Percentiles rank a stretch among this genome's conserved stretches.
Evolutionary conservation across 306 rosid species (phyloP).

Genomic region (Trichosanthes cucumerina): DNA sequence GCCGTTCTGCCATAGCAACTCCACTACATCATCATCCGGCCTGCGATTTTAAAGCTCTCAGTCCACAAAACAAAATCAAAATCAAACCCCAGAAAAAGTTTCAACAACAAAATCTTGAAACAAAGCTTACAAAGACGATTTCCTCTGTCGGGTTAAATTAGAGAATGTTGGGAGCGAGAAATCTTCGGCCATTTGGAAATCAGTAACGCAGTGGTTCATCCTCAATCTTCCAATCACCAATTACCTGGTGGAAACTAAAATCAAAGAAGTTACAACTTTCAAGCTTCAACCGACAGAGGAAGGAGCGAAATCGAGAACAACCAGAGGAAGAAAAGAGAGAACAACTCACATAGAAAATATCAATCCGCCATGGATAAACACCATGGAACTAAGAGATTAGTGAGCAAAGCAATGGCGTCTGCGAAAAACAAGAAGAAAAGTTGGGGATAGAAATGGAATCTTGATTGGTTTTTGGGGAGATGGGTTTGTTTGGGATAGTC

Average conservation of each 20-base stretch:
- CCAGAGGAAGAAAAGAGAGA: background rate
- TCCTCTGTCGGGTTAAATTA: constrained; percentile 24
- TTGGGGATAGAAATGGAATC: background rate
- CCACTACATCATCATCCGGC: constrained; percentile 59
- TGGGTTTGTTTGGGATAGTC: background rate
- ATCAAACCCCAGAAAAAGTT: too few relatives aligned
- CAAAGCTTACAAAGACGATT: constrained; percentile 30
- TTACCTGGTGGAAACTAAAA: background rate
- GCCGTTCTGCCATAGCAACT: constrained; percentile 81
- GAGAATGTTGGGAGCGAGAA: constrained; percentile 26
- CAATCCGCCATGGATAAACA: background rate
- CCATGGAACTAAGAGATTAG: background rate
- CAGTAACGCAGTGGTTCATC: constrained; percentile 69
- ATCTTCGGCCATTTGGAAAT: constrained; percentile 45
- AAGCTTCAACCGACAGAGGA: background rate
- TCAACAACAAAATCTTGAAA: background rate
- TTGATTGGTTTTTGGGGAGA: background rate
- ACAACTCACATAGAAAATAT: background rate
- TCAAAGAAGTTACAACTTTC: background rate
- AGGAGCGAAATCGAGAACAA: background rate
- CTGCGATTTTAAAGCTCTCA: constrained; percentile 22
- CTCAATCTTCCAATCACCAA: background rate
- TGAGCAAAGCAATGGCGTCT: background rate
- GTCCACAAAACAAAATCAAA: background rate
- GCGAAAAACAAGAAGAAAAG: background rate